Evolutionary conservation across 495 filamentous ascomycete species (phyloP), one percentile per base, ranked within the genome.

Genomic region (Neurospora sp.): DNA sequence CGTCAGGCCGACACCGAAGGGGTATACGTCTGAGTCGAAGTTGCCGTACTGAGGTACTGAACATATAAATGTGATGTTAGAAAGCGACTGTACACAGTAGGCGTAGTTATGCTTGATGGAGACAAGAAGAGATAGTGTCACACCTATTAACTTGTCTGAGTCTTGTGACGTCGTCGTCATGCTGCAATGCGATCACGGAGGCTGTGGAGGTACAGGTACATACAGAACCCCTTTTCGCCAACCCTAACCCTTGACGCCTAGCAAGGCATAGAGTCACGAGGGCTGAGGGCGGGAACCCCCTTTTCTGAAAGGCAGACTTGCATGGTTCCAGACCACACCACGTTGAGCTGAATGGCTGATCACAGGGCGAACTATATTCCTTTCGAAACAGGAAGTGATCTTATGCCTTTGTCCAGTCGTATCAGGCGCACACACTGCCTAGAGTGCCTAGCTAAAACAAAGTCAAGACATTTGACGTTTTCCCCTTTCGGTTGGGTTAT

Each of bases 1-100:
- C 48, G 80, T 85, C 27, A 80, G 79, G 70, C 80, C 80, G 10
- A 85, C 83, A 16, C 75, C 80, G 66, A 79, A 78, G 59, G 86
- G 82, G 27, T 81, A 82, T 70, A 68, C 70, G 61, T 79, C 74
- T 20, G 76, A 79, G n/a, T 79, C 76, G 5, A 74, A 72, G 46
- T 73, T 81, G 46, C 72, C 78, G 2, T 80, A 79, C 53, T 70
- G 10, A 69, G 7, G 2, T 80, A 79, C 53, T 70, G 10, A 69
- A 14, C 3, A 44, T 69, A 69, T 38, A 1, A 11, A 59, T 44
- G 16, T 69, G 53, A 66, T 2, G 5, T 35, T 10, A 35, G 12
- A 66, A 9, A 66, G 53, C 7, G 27, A 66, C 18, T 53, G 53
- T 66, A 31, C 27, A 31, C 27, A 31, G 27, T 31, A 35, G 27